Percentiles rank a stretch among this genome's conserved stretches.
phyloP scores from a whole-genome alignment of 495 filamentous ascomycete species.

The Aspergillus heteromorphus region DNA sequence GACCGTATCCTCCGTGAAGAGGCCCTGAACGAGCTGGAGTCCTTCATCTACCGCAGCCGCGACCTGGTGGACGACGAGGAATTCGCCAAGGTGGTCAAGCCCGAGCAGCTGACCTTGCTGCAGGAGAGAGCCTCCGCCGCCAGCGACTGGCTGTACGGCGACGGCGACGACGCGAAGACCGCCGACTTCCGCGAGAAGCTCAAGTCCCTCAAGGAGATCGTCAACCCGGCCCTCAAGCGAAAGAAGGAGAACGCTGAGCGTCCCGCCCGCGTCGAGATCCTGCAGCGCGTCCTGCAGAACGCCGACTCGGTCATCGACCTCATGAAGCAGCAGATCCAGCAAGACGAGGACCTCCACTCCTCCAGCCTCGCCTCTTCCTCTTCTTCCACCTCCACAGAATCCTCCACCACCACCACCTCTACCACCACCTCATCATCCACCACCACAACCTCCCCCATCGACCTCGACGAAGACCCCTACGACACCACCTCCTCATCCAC shows the following conservation, averaged over 20 bases:
- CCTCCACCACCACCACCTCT: constrained; percentile 22
- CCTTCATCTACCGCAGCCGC: constrained; percentile 83
- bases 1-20: constrained; percentile 76
- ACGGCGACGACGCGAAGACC: constrained; percentile 68
- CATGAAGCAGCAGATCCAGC: constrained; percentile 38
- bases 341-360: constrained; percentile 37
- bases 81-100: constrained; percentile 65
- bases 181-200: constrained; percentile 66
- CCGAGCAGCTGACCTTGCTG: constrained; percentile 55
- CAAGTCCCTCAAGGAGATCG: constrained; percentile 64
- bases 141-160: constrained; percentile 87
- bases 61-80: constrained; percentile 72
- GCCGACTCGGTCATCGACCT: constrained; percentile 44
- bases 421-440: constrained; percentile 20
- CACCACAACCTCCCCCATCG: constrained; percentile 22
- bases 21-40: constrained; percentile 84
- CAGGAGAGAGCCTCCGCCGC: constrained; percentile 58
- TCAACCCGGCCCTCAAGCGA: constrained; percentile 61
- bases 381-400: constrained; percentile 2
- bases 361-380: constrained; percentile 25
- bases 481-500: constrained; percentile 26
- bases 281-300: constrained; percentile 57
- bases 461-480: constrained; percentile 42
- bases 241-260: constrained; percentile 61
- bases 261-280: constrained; percentile 56